Base-by-base conservation (phyloP, 2,329 filamentous ascomycete species). In the Rhexocercosporidium sp. region DNA sequence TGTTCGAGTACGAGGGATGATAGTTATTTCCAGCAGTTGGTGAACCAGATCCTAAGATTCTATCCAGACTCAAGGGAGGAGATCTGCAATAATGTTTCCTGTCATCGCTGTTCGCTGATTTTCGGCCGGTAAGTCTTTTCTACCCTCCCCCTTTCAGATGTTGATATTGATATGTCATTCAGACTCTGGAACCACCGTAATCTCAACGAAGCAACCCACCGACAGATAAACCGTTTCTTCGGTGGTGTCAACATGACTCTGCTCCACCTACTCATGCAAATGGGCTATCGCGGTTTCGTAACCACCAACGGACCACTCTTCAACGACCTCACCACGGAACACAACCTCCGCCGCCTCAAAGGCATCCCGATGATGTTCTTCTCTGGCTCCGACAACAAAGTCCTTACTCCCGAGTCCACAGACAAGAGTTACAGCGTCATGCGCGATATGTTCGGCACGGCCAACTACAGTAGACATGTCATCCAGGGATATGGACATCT, bases 161-260 rank as follows among this genome's bases (percentile, higher is more conserved):
- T 34, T 27, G 12, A 31, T 49, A 39, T 37, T 41, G 18, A 65
- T 6, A 49, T 4, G 6, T 46, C 25, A 12, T 11, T 46, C 34
- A 76, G 80, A 31, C 75, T 81, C 77, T 92, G 88, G 88, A 88
- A 84, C 73, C 89, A 91, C 76, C 75, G 72, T 3, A 90, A 91
- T 75, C 82, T 91, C 34, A 90, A 90, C 78, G 86, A 86, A 78
- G 86, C 84, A 3, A 91, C 89, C 1, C 89, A 91, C 77, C 79
- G 83, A 0, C 84, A 88, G 73, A 84, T 90, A 56, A 83, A 87
- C 75, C 82, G 84, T 37, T 87, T 90, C 77, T 86, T 91, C 65
- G 85, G 85, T 71, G 88, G 88, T 63, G 84, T 88, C 62, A 87
- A 85, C 75, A 89, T 89, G 85, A 82, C 81, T 0, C 78, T 85